Evolutionary conservation across 2,329 filamentous ascomycete species (phyloP), one percentile per base, ranked within the genome.

Genomic region (Apiospora saccharicola): DNA sequence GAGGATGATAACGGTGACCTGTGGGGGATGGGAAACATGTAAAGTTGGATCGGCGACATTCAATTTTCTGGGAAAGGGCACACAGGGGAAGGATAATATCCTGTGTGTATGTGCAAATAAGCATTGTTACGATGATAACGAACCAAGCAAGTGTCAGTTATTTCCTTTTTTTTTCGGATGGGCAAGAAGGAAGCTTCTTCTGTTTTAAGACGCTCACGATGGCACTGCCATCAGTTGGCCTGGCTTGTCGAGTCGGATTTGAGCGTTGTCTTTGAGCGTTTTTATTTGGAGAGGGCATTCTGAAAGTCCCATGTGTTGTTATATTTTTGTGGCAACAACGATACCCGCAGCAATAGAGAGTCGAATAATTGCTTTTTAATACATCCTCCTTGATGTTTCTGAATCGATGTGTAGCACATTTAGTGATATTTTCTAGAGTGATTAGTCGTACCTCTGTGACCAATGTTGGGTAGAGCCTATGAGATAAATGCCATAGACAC

Each of bases 1-100:
- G 72, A 75, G 30, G 74, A 71, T 34, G 53, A 69, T 30, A 26
- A 43, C n/a, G 41, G 24, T 12, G 72, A 73, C 37, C 30, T 73
- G 22, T 73, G 72, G 72, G 68, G 69, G 41, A 24, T 73, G 19
- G 61, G 67, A 24, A 41, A 43, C 57, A 64, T 64, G 19, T 64
- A 41, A 5, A 30, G 24, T 16, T 22, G 12, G 14, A 37, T 4
- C 8, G 30, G 30, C 8, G 8, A 14, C n/a, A 24, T 51, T n/a
- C 3, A 24, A 14, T n/a, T 8, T 14, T n/a, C 2, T n/a, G 46
- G n/a, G 47, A n/a, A 26, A 49, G 47, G n/a, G n/a, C 24, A 12
- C 49, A 14, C n/a, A 30, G 49, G 49, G 49, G n/a, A 49, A 24
- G n/a, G 49, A 13, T 26, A 12, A 51, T 51, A 24, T 51, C 12